Evolutionary conservation across 495 filamentous ascomycete genomes (phyloP).

Genomic region (Neurospora sp.): DNA sequence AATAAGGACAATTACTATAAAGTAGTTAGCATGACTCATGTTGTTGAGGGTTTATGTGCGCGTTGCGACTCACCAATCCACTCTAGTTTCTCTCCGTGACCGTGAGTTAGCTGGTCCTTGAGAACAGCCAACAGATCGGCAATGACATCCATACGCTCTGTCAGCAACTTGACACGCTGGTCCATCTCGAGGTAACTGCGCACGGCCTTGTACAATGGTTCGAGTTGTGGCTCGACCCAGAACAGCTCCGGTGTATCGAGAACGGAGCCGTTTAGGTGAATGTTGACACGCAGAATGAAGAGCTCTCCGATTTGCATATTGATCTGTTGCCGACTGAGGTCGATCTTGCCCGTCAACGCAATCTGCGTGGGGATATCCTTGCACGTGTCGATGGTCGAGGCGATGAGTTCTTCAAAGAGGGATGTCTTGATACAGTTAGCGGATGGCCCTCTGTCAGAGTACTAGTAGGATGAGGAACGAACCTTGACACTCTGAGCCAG

Average conservation of each 20-base stretch:
- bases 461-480: conserved; percentile 3
- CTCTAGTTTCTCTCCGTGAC: conserved; percentile 91
- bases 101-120: conserved; percentile 91
- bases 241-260: conserved; percentile 97
- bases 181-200: conserved; percentile 96
- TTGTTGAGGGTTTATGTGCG: not conserved
- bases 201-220: conserved; percentile 91
- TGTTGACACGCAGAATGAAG: conserved; percentile 94
- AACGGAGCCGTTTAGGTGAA: conserved; percentile 92
- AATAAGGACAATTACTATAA: conserved; percentile 84
- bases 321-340: conserved; percentile 73
- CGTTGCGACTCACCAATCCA: conserved; percentile 68
- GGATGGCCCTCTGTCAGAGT: not conserved
- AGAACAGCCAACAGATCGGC: conserved; percentile 87
- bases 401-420: conserved; percentile 92
- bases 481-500: conserved; percentile 90
- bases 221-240: conserved; percentile 95
- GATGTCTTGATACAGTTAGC: conserved; percentile 55
- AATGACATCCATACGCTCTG: conserved; percentile 85
- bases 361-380: conserved; percentile 86
- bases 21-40: not conserved
- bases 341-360: conserved; percentile 80
- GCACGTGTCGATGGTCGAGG: conserved; percentile 80
- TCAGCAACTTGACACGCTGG: conserved; percentile 82
- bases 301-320: conserved; percentile 98